A percentile compares a stretch with the other conserved stretches of the same genome.
Evolutionary conservation across 2,329 filamentous ascomycete genomes (phyloP).

Genomic region (Tolypocladium amazonense): DNA sequence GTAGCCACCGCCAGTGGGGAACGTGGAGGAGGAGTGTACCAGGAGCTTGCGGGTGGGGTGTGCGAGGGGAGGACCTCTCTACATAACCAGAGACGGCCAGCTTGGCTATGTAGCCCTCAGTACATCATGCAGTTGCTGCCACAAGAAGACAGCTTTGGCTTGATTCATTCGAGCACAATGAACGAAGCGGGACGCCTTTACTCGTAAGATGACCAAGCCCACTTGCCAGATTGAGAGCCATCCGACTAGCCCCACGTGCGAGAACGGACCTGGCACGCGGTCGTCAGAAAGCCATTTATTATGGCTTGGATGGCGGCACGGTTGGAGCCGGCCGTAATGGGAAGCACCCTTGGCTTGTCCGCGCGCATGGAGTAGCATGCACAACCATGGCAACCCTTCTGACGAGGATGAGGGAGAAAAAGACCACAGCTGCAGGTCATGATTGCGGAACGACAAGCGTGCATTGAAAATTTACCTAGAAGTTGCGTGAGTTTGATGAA

Average conservation of each 20-base stretch:
- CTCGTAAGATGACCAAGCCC: background rate
- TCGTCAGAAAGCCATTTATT: background rate
- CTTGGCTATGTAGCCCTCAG: background rate
- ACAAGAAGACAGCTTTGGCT: background rate
- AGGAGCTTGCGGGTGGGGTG: background rate
- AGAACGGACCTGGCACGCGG: background rate
- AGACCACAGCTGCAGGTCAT: background rate
- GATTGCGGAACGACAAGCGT: background rate
- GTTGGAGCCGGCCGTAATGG: background rate
- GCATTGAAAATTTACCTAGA: background rate
- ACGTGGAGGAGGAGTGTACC: background rate
- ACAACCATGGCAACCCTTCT: background rate
- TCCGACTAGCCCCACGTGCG: background rate
- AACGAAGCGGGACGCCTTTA: background rate
- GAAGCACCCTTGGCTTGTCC: background rate
- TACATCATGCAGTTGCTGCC: background rate
- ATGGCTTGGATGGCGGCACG: background rate
- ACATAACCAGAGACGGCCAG: background rate
- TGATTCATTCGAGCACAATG: background rate
- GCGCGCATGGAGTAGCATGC: background rate
- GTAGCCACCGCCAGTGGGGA: slow-evolving; percentile 3
- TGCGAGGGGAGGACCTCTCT: background rate
- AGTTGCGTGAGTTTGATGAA: background rate
- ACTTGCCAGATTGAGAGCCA: background rate
- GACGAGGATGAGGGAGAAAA: background rate